Evolutionary conservation across 2,329 filamentous ascomycete genomes (phyloP).

Genomic region (Arthrinium phaeospermum): DNA sequence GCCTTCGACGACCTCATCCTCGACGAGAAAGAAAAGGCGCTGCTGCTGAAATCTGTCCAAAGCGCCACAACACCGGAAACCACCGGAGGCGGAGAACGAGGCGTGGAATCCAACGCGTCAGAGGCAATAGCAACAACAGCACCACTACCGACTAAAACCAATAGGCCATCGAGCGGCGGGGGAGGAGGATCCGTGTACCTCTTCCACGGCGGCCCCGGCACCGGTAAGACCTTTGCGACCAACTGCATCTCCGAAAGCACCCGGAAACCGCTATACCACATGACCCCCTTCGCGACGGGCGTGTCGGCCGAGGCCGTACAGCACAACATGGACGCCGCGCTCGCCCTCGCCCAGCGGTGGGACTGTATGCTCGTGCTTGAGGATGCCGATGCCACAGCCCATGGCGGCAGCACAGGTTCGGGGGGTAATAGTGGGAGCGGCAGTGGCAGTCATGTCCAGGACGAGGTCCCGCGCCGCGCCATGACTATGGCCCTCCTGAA

Average conservation of each 20-base stretch:
- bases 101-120: no score
- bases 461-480: slow-evolving; percentile 10
- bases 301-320: neutral
- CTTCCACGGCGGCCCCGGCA: neutral
- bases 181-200: slow-evolving; percentile 6
- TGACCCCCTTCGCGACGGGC: slow-evolving; percentile 9
- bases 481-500: slow-evolving; percentile 11
- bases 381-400: neutral
- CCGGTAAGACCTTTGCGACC: neutral
- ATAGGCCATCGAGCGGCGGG: neutral
- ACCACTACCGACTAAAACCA: neutral
- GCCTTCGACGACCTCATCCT: neutral
- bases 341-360: neutral
- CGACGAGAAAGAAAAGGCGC: neutral
- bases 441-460: neutral
- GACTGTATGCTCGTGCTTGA: slow-evolving; percentile 10
- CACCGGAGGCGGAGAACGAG: no score
- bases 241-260: slow-evolving; percentile 7
- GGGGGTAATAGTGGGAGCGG: no score
- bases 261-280: neutral
- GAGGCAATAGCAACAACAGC: neutral
- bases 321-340: neutral
- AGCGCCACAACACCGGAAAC: neutral
- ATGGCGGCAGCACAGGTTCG: neutral
- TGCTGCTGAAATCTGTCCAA: neutral